phyloP scores from a whole-genome alignment of 192 early-diverging fungal species.

The Rhizophagus sp. region DNA sequence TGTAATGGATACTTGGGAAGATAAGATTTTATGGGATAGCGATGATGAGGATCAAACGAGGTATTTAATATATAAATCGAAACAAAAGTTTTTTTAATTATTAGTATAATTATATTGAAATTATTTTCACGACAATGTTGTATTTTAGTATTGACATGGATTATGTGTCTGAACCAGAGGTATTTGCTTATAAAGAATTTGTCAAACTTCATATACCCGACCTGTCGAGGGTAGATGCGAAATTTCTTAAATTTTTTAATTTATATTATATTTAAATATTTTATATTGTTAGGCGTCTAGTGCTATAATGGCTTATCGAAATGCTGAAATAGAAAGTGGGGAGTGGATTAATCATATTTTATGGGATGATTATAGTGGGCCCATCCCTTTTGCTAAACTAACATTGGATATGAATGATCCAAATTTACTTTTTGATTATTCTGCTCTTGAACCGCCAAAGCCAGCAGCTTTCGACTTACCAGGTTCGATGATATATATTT shows the following conservation, averaged over 20 bases:
- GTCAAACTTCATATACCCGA: neutral
- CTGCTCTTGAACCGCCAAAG: conserved; percentile 48
- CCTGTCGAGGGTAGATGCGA: too few relatives aligned
- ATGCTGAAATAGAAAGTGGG: conserved; percentile 56
- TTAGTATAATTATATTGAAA: neutral
- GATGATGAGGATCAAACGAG: conserved; percentile 35
- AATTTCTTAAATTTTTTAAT: neutral
- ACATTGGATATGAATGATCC: conserved; percentile 69
- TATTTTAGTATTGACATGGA: neutral
- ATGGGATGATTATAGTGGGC: conserved; percentile 72
- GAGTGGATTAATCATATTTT: conserved; percentile 77
- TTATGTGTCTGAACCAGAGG: neutral
- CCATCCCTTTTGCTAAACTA: conserved; percentile 56
- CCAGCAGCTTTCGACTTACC: neutral
- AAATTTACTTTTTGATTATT: conserved; percentile 73
- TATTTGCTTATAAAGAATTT: neutral
- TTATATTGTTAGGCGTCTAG: neutral
- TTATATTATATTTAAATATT: neutral
- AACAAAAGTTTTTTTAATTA: neutral
- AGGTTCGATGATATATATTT: neutral
- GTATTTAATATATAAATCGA: neutral
- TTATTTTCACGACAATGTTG: neutral
- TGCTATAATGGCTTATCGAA: neutral
- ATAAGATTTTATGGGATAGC: conserved; percentile 76
- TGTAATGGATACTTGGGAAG: conserved; percentile 83